A percentile compares a stretch with the other conserved stretches of the same genome.
Evolutionary conservation across 768 basidiomycete genomes (phyloP).

Genomic region (Sistotremastrum suecicum): DNA sequence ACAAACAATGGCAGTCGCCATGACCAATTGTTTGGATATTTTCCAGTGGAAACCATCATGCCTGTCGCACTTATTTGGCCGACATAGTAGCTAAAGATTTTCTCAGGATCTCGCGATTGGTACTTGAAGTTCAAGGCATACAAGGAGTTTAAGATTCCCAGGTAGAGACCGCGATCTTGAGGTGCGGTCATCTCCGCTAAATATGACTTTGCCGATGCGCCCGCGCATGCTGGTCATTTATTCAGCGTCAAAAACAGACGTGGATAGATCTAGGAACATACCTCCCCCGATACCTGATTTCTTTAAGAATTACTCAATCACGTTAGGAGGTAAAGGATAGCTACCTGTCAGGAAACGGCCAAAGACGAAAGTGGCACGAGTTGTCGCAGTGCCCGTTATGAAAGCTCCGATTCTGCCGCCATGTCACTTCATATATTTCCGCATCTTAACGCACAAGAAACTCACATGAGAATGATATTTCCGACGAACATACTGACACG

Average conservation of each 20-base stretch:
- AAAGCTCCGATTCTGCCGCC: conserved; percentile 27
- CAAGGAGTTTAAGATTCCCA: conserved; percentile 41
- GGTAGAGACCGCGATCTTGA: conserved; percentile 31
- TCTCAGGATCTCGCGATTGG: neutral
- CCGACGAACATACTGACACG: conserved; percentile 36
- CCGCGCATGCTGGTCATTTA: conserved; percentile 29
- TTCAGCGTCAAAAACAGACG: conserved; percentile 12
- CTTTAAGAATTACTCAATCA: neutral
- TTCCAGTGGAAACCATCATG: conserved; percentile 40
- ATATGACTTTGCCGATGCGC: conserved; percentile 35
- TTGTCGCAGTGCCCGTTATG: conserved; percentile 33
- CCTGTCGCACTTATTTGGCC: conserved; percentile 42
- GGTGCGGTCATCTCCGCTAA: conserved; percentile 37
- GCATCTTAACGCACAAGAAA: conserved; percentile 4
- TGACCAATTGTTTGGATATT: conserved; percentile 24
- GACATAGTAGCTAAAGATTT: conserved; percentile 27
- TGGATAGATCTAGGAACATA: neutral
- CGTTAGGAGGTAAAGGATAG: conserved; percentile 2
- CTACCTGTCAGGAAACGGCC: conserved; percentile 37
- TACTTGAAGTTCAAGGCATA: conserved; percentile 10
- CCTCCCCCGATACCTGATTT: neutral
- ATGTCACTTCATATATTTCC: neutral
- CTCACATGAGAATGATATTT: conserved; percentile 31
- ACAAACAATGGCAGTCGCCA: conserved; percentile 40
- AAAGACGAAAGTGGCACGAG: conserved; percentile 26